Evolutionary conservation across 805 yeast genomes (phyloP).

Genomic region (Candida sonorensis): DNA sequence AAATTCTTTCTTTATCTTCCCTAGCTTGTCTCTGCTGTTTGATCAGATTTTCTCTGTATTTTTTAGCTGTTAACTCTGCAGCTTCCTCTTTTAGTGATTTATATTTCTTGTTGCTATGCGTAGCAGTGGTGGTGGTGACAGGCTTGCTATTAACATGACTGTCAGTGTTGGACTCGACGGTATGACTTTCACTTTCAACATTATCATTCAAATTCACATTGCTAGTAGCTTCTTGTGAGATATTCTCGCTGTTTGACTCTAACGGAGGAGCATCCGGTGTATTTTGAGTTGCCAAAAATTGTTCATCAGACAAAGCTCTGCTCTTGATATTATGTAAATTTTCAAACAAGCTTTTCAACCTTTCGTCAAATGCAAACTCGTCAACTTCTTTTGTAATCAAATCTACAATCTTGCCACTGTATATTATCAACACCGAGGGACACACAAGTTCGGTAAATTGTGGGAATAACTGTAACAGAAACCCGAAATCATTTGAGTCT

Average conservation of each 20-base stretch:
- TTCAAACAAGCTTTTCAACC: conserved; percentile 16
- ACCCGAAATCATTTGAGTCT: conserved; percentile 36
- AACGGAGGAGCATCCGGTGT: conserved; percentile 1
- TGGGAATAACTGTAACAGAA: conserved; percentile 53
- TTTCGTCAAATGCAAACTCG: conserved; percentile 21
- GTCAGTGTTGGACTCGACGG: too few species aligned
- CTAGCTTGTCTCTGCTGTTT: conserved; percentile 30
- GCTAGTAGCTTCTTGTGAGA: too few species aligned
- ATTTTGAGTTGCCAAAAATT: too few species aligned
- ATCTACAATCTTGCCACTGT: conserved; percentile 39
- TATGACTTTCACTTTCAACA: too few species aligned
- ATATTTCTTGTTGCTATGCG: conserved; percentile 4
- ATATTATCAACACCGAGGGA: conserved; percentile 56
- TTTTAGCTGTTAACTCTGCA: conserved; percentile 31
- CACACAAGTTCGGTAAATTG: conserved; percentile 27
- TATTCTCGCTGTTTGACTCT: too few species aligned
- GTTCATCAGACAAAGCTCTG: conserved; percentile 1
- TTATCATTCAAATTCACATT: too few species aligned
- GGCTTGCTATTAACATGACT: too few species aligned
- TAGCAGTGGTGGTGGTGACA: conserved; percentile 5
- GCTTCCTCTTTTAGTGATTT: conserved; percentile 33
- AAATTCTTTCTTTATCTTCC: conserved; percentile 51
- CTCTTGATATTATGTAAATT: conserved; percentile 1
- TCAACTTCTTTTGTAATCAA: conserved; percentile 30
- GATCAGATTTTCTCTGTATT: conserved; percentile 32